These are phyloP conservation scores for Cytospora piceicola DNA, from an alignment of 2,329 filamentous ascomycete genomes.

Conservation along the genomic window DNA sequence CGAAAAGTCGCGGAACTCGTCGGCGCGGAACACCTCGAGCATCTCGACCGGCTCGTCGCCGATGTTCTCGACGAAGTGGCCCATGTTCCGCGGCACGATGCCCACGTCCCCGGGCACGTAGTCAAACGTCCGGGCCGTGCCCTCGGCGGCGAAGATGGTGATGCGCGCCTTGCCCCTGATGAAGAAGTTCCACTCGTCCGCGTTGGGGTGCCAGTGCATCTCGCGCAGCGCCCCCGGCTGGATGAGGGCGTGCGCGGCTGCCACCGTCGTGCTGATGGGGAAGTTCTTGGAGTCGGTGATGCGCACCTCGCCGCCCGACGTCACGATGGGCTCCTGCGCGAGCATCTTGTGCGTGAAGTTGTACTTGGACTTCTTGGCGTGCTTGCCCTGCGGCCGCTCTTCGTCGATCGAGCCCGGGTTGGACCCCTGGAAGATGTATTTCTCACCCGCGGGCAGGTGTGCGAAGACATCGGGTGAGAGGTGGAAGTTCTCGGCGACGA, in stretches of 20 bases:
- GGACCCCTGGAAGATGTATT: slow-evolving; percentile 78
- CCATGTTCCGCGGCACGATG: slow-evolving; percentile 77
- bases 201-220: slow-evolving; percentile 82
- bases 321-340: slow-evolving; percentile 67
- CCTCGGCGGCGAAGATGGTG: slow-evolving; percentile 73
- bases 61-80: slow-evolving; percentile 81
- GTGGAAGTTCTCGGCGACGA: slow-evolving; percentile 76
- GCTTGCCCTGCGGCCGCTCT: slow-evolving; percentile 63
- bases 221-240: slow-evolving; percentile 73
- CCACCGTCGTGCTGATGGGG: slow-evolving; percentile 71
- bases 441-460: slow-evolving; percentile 67
- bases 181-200: slow-evolving; percentile 83
- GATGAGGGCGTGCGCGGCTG: slow-evolving; percentile 72
- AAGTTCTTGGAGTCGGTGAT: slow-evolving; percentile 80
- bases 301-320: slow-evolving; percentile 71
- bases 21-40: slow-evolving; percentile 73
- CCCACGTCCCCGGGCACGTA: slow-evolving; percentile 76
- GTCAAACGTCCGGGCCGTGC: slow-evolving; percentile 74
- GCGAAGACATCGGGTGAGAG: slow-evolving; percentile 71
- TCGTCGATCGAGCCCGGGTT: slow-evolving; percentile 66
- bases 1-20: slow-evolving; percentile 73
- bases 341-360: slow-evolving; percentile 75
- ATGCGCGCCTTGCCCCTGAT: slow-evolving; percentile 72
- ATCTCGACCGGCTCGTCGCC: slow-evolving; percentile 77
- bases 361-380: slow-evolving; percentile 68